These are phyloP conservation scores for Phytopythium delawarense DNA, from an alignment of 352 stramenopile genomes.

Conservation along the genomic window DNA sequence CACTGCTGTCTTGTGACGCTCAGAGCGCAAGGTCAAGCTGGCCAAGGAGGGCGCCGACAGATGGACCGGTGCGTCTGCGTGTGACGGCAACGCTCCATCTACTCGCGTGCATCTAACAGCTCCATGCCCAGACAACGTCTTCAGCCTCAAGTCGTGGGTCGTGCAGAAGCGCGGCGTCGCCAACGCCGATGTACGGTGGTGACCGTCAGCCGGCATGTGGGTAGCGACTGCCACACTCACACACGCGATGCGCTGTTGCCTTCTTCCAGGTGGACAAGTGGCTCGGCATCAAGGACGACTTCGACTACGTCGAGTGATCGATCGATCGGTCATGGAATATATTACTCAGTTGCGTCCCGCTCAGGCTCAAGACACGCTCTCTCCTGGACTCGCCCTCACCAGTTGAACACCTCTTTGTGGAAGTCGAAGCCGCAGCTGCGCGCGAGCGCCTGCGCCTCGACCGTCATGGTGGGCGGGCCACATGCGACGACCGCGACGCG, in stretches of 20 bases:
- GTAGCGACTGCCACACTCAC: background rate
- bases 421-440: conserved; percentile 69
- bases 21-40: conserved; percentile 50
- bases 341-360: background rate
- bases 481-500: conserved; percentile 71
- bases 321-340: background rate
- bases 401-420: conserved; percentile 83
- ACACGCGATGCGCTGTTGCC: background rate
- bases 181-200: conserved; percentile 38
- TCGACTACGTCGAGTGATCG: conserved; percentile 75
- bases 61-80: conserved; percentile 52
- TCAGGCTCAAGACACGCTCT: background rate
- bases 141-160: conserved; percentile 77
- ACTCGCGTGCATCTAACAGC: background rate
- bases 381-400: conserved; percentile 24
- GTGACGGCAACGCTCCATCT: background rate
- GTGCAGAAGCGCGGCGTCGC: conserved; percentile 71
- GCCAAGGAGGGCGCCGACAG: conserved; percentile 69
- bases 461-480: conserved; percentile 65
- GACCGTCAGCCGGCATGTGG: background rate
- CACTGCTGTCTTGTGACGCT: background rate
- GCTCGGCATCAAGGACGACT: conserved; percentile 84
- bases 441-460: conserved; percentile 61
- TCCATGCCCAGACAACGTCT: conserved; percentile 61
- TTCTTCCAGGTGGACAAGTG: conserved; percentile 70